Percentiles rank a stretch among this genome's conserved stretches.
These are phyloP conservation scores for Fusarium armeniacum DNA, from an alignment of 2,329 filamentous ascomycete genomes.

Conservation along the genomic window DNA sequence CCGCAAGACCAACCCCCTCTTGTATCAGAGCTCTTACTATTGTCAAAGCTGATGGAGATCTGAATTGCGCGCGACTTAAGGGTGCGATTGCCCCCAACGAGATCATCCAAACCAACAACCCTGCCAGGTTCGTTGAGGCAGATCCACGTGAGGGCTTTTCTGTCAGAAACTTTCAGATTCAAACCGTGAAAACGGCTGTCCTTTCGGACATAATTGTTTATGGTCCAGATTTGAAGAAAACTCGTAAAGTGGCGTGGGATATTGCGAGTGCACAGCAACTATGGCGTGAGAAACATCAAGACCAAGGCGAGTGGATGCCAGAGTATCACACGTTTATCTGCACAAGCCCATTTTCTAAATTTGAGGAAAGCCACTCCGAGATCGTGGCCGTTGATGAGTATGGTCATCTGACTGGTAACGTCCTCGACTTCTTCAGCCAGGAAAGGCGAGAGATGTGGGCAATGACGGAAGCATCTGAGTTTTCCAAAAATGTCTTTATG, in stretches of 20 bases:
- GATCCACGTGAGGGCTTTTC: slow-evolving; percentile 94
- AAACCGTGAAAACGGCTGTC: slow-evolving; percentile 87
- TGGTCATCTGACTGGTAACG: slow-evolving; percentile 79
- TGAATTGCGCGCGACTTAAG: slow-evolving; percentile 81
- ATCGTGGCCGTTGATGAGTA: slow-evolving; percentile 81
- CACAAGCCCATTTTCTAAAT: slow-evolving; percentile 73
- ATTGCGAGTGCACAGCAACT: slow-evolving; percentile 82
- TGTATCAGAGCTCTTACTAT: slow-evolving; percentile 86
- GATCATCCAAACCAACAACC: slow-evolving; percentile 70
- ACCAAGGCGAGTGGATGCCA: slow-evolving; percentile 67
- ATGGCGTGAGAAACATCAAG: slow-evolving; percentile 77
- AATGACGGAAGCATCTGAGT: slow-evolving; percentile 92
- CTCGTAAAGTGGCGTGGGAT: slow-evolving; percentile 74
- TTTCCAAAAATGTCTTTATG: slow-evolving; percentile 89
- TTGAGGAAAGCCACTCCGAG: slow-evolving; percentile 78
- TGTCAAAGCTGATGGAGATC: slow-evolving; percentile 89
- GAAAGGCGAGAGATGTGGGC: slow-evolving; percentile 92
- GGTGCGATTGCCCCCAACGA: slow-evolving; percentile 88
- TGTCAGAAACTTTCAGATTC: slow-evolving; percentile 97
- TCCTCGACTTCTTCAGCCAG: slow-evolving; percentile 90
- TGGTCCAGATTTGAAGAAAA: slow-evolving; percentile 75
- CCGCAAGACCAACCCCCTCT: slow-evolving; percentile 75
- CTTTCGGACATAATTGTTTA: slow-evolving; percentile 95
- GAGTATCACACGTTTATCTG: slow-evolving; percentile 89
- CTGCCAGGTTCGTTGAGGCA: slow-evolving; percentile 79